Evolutionary conservation across 208 protist species (phyloP), one percentile per base, ranked within the genome.

Genomic region (Trichomonas vaginalis): DNA sequence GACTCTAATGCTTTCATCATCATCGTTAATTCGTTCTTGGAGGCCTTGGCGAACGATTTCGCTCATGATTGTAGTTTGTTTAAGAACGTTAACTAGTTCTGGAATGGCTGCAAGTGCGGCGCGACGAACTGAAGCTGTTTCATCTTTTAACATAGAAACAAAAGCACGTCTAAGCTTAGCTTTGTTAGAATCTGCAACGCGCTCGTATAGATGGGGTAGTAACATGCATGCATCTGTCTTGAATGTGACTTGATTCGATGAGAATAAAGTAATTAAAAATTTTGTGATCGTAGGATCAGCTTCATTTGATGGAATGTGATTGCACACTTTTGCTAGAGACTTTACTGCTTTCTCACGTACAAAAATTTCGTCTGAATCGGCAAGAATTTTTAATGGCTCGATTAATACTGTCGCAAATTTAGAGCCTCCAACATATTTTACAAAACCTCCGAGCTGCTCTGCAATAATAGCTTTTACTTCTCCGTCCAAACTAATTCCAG

Each of bases 1-100:
- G 15, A 92, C 86, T 51, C 86, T 42, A 39, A 92, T 51, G 86
- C 86, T 92, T 92, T 92, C 86, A 39, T 92, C 86, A 39, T 92
- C 86, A 92, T 92, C 86, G 17, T 92, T 92, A 8, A 92, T 0
- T 35, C 45, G 23, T 51, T 92, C 45, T 39, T 35, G 14, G 27
- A 92, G 45, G 2, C 12, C 45, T 51, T 92, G 86, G 9, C 86
- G 3, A 48, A 92, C 45, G 17, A 92, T 51, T 92, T 92, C 86
- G 46, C 27, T 51, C 21, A 92, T 35, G 6, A 92, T 39, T 42
- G 46, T 45, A 35, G 12, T 92, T 47, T 92, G 86, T 51, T 92
- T 92, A 2, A 92, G 17, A 8, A 92, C 45, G 32, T 51, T 92
- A 9, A 35, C 0, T 21, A 92, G 37, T 39, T 17, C 86, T 51